Base-by-base conservation (phyloP, 768 basidiomycete species). In the Agrocybe praecox region DNA sequence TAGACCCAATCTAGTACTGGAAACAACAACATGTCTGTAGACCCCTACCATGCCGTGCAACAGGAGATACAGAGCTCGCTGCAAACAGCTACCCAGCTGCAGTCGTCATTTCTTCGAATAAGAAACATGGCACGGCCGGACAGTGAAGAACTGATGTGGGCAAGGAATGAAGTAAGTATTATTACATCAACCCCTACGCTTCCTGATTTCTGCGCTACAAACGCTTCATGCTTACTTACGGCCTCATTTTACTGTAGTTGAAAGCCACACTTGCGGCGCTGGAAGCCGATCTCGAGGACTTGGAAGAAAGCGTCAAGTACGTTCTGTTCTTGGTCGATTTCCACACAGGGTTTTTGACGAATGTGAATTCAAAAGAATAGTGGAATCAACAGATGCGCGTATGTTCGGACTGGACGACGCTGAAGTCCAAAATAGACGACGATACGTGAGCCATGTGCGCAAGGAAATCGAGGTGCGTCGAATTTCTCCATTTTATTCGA, bases 241-340 rank as follows among this genome's bases (percentile, higher is more conserved):
- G n/a, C n/a, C 14, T 40, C 36, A 40, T 40, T n/a, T 40, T 3
- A 6, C 36, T 40, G 4, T 68, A 93, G 89, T 75, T 97, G 52
- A 87, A 86, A 69, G 87, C 86, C 0, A 90, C 90, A 1, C 80
- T 98, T 9, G 81, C 85, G 1, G 74, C 88, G 1, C 75, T 98
- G 23, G 92, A 95, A 67, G 89, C 89, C 0, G 96, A 98, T 74
- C 69, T 96, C 21, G 92, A 94, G 58, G 94, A 94, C 68, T 74
- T 98, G n/a, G 95, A 97, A 49, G 93, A 94, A 67, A 94, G 92
- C 65, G 95, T 98, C 44, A 88, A 85, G 92, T 92, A 70, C 61
- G 82, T 68, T 21, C 32, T 4, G 5, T 29, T 29, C 26, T 29
- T 29, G 26, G 26, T 29, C 26, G 26, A n/a, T n/a, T 29, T 29